Base-by-base conservation (phyloP, 2,329 filamentous ascomycete species). In the Beauveria sp. region DNA sequence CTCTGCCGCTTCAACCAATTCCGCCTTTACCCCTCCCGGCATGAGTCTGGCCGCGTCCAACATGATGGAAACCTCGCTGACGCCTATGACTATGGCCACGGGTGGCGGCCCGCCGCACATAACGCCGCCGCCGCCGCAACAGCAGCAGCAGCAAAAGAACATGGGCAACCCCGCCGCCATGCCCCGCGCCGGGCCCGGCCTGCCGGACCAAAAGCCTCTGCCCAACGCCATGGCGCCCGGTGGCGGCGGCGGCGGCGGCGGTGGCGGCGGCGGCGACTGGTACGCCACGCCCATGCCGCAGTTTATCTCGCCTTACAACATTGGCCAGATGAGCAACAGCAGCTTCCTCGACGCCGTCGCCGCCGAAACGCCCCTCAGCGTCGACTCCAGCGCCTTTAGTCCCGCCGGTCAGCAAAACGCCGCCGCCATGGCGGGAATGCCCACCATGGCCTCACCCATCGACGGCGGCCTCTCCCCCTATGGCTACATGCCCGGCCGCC, bases 301-400 rank as follows among this genome's bases (percentile, higher is more conserved):
- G 0, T 80, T 84, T 65, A 79, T 84, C 55, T 79, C 81, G 2
- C 81, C 81, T 0, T 83, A 82, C 61, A 71, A 76, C 7, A 82
- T 81, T 61, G 74, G 74, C 42, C 73, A 73, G 20, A 74, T 76
- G 67, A 73, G 72, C 61, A 72, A 71, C 55, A 73, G 71, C 47
- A 73, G 71, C 49, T 81, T 80, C 71, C 70, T 67, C 45, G 75
- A 75, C 46, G 34, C 34, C 5, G 34, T 38, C 12, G 5, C 34
- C 34, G 34, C 34, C 12, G 71, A 73, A 24, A 66, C 69, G 30
- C 70, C 72, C 72, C 65, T 65, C 16, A 65, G 66, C 52, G 67
- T 70, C 2, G 67, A 67, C 51, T 67, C 65, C 47, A 73, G 70
- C 55, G 64, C 72, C 54, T 65, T 72, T 9, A 65, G 68, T 26